Percentiles rank a stretch among this genome's conserved stretches.
These are phyloP conservation scores for Tolypocladium sp. DNA, from an alignment of 2,329 filamentous ascomycete species.

Conservation along the genomic window DNA sequence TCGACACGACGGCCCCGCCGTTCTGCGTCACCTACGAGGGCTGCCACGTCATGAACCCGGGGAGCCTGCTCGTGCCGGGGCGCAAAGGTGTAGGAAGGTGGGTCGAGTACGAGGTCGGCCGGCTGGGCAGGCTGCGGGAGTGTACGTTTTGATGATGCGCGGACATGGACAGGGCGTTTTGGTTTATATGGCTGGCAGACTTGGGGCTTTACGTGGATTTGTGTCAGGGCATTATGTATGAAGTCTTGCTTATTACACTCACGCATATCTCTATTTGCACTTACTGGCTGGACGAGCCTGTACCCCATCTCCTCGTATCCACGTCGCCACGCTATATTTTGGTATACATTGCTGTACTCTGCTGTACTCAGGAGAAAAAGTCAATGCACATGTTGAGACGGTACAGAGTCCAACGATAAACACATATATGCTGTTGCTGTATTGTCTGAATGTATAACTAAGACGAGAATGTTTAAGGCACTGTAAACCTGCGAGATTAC, in stretches of 20 bases:
- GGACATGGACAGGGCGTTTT: background rate
- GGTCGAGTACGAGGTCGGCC: slow-evolving; percentile 75
- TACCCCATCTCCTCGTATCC: background rate
- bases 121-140: slow-evolving; percentile 54
- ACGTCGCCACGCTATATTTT: background rate
- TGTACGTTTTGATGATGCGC: slow-evolving; percentile 38
- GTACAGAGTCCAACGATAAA: no score
- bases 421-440: no score
- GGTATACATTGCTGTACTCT: background rate
- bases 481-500: no score
- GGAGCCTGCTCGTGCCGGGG: slow-evolving; percentile 61
- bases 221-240: background rate
- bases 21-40: slow-evolving; percentile 91
- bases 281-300: background rate
- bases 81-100: slow-evolving; percentile 64
- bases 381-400: no score
- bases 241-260: background rate
- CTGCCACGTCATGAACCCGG: slow-evolving; percentile 92
- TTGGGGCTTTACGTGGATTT: background rate
- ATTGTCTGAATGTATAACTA: no score
- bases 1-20: slow-evolving; percentile 70
- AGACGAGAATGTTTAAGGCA: no score
- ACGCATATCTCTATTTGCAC: background rate
- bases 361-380: background rate
- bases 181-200: background rate